Evolutionary conservation across 202 grass and related monocot genomes (phyloP), one percentile per base, ranked within the genome.

Genomic region (Hordeum pubiflorum): DNA sequence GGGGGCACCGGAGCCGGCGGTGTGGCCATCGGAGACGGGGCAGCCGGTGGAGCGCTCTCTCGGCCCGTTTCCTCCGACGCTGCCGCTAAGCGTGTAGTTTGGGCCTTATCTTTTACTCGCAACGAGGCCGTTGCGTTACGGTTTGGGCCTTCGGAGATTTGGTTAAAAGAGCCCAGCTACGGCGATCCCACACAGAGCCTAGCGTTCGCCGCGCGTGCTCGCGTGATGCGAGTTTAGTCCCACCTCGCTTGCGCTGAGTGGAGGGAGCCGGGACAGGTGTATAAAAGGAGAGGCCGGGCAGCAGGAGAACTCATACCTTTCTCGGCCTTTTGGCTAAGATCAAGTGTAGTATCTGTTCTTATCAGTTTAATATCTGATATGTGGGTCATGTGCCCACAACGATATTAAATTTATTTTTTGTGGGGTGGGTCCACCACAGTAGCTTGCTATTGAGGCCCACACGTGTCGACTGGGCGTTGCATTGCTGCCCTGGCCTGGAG

Each of bases 271-370:
- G n/a, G 27, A 24, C 39, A 21, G 39, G 2, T 0, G 56, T 50
- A 63, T 82, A 74, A 82, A 63, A 63, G 7, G 39, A 15, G 80
- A 23, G 14, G 13, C 48, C 20, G 11, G 1, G 63, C 9, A 2
- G 12, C 1, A 0, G 4, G 0, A 7, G 11, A 39, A 39, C 5
- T 75, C 83, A 82, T 89, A 89, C 81, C 84, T 89, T 87, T 93
- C 87, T 87, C 77, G 78, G 87, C 81, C 84, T 85, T 89, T 89
- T 92, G 85, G 82, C 87, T 93, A 86, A 90, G 87, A 90, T 90
- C 77, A 86, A 93, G 87, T 87, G 85, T 90, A 81, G 79, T 87
- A 93, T 92, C 67, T 89, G 78, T 92, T 87, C 73, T 92, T 92
- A 87, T 92, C 86, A 90, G 79, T 83, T 86, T 85, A 85, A 85